phyloP scores from a whole-genome alignment of 164 flowering plant species.

The Aristolochia californica region DNA sequence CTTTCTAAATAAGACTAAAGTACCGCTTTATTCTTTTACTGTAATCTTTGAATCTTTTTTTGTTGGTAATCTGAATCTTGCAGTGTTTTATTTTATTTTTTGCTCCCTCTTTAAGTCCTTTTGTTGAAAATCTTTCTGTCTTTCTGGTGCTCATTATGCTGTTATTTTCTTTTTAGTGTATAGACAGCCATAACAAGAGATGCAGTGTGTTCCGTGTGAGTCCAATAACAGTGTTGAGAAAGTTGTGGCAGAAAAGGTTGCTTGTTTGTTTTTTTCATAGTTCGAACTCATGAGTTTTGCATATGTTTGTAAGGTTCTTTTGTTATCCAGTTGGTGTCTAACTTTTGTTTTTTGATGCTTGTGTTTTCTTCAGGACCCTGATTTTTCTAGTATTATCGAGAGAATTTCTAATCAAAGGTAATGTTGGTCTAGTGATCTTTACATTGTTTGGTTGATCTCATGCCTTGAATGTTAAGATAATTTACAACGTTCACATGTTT shows the following conservation, averaged over 20 bases:
- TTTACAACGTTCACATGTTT: neutral
- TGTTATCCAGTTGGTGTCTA: neutral
- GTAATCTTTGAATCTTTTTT: too few species aligned
- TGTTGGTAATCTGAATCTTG: too few species aligned
- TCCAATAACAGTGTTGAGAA: neutral
- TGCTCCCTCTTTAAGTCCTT: too few species aligned
- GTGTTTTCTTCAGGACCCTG: constrained; percentile 20
- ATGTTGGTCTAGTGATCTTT: constrained; percentile 1
- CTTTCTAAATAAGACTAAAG: too few species aligned
- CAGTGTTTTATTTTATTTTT: too few species aligned
- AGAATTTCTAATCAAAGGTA: constrained; percentile 32
- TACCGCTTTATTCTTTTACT: too few species aligned
- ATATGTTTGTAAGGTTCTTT: too few species aligned
- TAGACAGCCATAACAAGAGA: neutral
- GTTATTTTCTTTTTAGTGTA: too few species aligned
- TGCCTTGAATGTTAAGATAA: neutral
- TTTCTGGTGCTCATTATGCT: too few species aligned
- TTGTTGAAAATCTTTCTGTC: too few species aligned
- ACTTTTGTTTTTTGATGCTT: constrained; percentile 1
- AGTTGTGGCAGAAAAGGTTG: neutral
- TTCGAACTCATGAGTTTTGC: neutral
- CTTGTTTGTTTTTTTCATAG: neutral
- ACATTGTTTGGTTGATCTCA: neutral
- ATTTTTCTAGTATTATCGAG: constrained; percentile 13
- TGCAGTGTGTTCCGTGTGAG: neutral